Base-by-base conservation (phyloP, 768 basidiomycete species). In the Suillus discolor region DNA sequence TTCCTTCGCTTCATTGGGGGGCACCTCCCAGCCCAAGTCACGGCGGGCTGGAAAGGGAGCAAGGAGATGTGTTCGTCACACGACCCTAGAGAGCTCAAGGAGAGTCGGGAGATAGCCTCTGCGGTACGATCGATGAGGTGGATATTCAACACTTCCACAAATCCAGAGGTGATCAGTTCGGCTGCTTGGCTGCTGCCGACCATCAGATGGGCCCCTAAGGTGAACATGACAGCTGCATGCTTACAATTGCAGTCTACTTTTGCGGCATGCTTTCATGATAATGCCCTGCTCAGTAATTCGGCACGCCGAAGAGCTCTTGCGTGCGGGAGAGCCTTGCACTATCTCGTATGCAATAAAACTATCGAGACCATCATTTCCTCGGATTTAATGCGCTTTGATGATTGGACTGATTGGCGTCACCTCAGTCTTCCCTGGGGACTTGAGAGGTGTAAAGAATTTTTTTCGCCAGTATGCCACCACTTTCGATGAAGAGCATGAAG, bases 131-230 rank as follows among this genome's bases (percentile, higher is more conserved):
- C 68, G 8, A 64, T 72, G 18, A 41, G 44, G 47, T 72, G 71
- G 71, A 47, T 72, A 15, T 54, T 72, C n/a, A 64, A 68, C 41
- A 70, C 62, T 7, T 72, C 71, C 20, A 68, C 63, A 15, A 59
- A 72, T 68, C 68, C 67, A 23, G 67, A 61, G 49, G 44, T 18
- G 28, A 53, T 53, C 51, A 53, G 0, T 53, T 53, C 28, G 9
- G 51, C 18, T 28, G 51, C 51, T 31, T 31, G 51, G 51, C 51
- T 53, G 6, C 16, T 53, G 16, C 51, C 51, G 16, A 53, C 51
- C 28, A 31, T 53, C 28, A 31, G 9, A 31, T 53, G 51, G 28
- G 5, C 16, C 51, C 51, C 16, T 16, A 8, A 31, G 31, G 1
- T 53, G 16, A 7, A 31, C 28, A 53, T 53, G 51, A 3, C 16